phyloP scores from a whole-genome alignment of 208 protist species.

The Crithidia mellificae region DNA sequence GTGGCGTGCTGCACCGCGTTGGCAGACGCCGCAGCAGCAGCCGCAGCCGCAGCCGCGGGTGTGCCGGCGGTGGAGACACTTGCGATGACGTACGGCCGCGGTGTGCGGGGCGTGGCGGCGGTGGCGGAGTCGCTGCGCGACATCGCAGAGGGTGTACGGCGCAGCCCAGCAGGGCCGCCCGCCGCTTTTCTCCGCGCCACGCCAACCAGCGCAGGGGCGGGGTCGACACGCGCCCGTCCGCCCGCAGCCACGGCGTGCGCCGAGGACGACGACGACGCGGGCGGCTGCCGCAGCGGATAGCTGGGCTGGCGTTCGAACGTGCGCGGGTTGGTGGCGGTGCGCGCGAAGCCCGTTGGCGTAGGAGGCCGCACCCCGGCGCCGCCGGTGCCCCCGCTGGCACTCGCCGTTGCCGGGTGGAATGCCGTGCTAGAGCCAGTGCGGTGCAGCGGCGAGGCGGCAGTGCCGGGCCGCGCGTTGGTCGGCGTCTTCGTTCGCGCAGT shows the following conservation, averaged over 20 bases:
- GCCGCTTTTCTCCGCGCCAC: slow-evolving; percentile 8
- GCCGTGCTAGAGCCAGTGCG: slow-evolving; percentile 31
- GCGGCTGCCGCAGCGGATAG: not conserved
- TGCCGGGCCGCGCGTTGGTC: not conserved
- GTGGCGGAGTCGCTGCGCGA: not conserved
- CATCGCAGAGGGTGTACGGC: slow-evolving; percentile 18
- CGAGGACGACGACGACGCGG: not conserved
- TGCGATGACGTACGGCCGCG: slow-evolving; percentile 25
- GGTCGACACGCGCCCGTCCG: slow-evolving; percentile 15
- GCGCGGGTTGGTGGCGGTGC: slow-evolving; percentile 6
- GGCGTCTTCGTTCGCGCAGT: slow-evolving; percentile 9
- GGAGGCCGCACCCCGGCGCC: not conserved
- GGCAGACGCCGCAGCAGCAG: too few species aligned
- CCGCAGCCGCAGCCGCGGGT: not conserved
- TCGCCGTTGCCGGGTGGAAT: not conserved
- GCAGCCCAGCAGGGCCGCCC: not conserved
- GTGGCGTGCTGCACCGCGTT: not conserved
- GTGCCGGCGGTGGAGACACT: slow-evolving; percentile 29
- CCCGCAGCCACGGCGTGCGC: not conserved
- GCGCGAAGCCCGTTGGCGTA: slow-evolving; percentile 9
- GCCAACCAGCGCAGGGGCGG: slow-evolving; percentile 27
- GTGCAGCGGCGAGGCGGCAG: slow-evolving; percentile 18
- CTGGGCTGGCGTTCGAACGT: slow-evolving; percentile 25
- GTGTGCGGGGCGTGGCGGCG: slow-evolving; percentile 15
- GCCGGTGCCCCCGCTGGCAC: not conserved